Percentiles rank a stretch among this genome's conserved stretches.
Evolutionary conservation across 768 basidiomycete species (phyloP).

Genomic region (Lepiota brunneoincarnata): DNA sequence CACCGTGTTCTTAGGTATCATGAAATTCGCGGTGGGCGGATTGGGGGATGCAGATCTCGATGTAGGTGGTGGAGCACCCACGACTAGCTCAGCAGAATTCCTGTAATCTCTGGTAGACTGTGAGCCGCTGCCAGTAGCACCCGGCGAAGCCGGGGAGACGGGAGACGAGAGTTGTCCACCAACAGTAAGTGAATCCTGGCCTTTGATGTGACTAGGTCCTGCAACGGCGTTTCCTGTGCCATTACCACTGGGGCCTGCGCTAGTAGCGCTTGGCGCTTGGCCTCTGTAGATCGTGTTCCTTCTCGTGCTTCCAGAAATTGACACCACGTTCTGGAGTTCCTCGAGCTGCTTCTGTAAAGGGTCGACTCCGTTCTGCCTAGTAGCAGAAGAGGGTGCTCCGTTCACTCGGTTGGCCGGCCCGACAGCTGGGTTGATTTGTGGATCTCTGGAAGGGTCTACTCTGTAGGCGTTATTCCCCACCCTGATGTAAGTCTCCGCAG

Average conservation of each 20-base stretch:
- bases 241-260: background rate
- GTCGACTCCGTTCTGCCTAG: slow-evolving; percentile 42
- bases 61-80: slow-evolving; percentile 65
- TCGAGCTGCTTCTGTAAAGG: slow-evolving; percentile 68
- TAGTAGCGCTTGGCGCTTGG: background rate
- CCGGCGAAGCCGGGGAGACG: slow-evolving; percentile 26
- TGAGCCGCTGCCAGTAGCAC: slow-evolving; percentile 1
- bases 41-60: slow-evolving; percentile 79
- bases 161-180: slow-evolving; percentile 32
- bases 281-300: slow-evolving; percentile 38
- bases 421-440: slow-evolving; percentile 34
- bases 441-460: slow-evolving; percentile 64
- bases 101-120: slow-evolving; percentile 57
- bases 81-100: slow-evolving; percentile 71
- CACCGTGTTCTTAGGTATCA: slow-evolving; percentile 56
- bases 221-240: background rate
- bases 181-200: slow-evolving; percentile 12
- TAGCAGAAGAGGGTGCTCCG: slow-evolving; percentile 3
- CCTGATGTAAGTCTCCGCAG: slow-evolving; percentile 64
- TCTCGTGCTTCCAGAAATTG: slow-evolving; percentile 45
- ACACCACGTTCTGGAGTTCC: slow-evolving; percentile 48
- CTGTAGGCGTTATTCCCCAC: slow-evolving; percentile 67
- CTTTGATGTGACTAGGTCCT: slow-evolving; percentile 20
- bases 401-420: slow-evolving; percentile 5
- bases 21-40: slow-evolving; percentile 70